Percentiles rank a stretch among this genome's conserved stretches.
Conservation (phyloP, 306 rosid genomes). For the Sindora glabra region DNA sequence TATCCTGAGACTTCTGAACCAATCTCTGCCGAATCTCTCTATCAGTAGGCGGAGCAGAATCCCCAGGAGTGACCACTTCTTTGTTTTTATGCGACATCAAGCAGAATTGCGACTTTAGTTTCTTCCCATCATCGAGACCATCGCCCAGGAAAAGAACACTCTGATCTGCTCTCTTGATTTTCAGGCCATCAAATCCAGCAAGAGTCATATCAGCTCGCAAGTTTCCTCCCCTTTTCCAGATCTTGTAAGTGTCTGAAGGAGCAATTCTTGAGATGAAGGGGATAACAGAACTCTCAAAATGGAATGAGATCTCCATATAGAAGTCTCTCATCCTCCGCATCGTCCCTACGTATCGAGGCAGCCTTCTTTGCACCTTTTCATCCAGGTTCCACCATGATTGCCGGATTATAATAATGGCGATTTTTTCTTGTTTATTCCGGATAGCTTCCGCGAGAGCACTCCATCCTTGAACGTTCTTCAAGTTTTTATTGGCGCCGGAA, state of each 20-base stretch:
- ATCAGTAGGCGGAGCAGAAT: conserved; percentile 42
- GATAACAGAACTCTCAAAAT: conserved; percentile 90
- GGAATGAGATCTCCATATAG: conserved; percentile 91
- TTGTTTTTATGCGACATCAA: conserved; percentile 57
- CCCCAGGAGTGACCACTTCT: conserved; percentile 48
- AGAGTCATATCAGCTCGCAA: conserved; percentile 93
- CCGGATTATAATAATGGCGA: conserved; percentile 53
- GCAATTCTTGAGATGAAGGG: conserved; percentile 96
- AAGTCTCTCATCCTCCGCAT: conserved; percentile 82
- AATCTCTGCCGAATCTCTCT: conserved; percentile 41
- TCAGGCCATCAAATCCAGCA: conserved; percentile 93
- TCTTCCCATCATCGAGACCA: conserved; percentile 57
- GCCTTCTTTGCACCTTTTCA: conserved; percentile 65
- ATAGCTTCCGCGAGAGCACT: conserved; percentile 79
- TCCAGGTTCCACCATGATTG: conserved; percentile 49
- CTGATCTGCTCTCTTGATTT: conserved; percentile 81
- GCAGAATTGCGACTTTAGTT: conserved; percentile 53
- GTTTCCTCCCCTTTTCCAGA: conserved; percentile 91
- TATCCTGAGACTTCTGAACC: conserved; percentile 38
- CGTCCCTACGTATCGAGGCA: conserved; percentile 69
- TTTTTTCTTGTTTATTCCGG: conserved; percentile 50
- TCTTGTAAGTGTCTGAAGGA: conserved; percentile 89
- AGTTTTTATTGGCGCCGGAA: conserved; percentile 64
- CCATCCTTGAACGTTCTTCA: conserved; percentile 89
- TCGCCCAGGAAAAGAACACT: conserved; percentile 82